Percentiles rank a stretch among this genome's conserved stretches.
These are phyloP conservation scores for Deakozyma indianensis DNA, from an alignment of 805 yeast species.

Conservation along the genomic window DNA sequence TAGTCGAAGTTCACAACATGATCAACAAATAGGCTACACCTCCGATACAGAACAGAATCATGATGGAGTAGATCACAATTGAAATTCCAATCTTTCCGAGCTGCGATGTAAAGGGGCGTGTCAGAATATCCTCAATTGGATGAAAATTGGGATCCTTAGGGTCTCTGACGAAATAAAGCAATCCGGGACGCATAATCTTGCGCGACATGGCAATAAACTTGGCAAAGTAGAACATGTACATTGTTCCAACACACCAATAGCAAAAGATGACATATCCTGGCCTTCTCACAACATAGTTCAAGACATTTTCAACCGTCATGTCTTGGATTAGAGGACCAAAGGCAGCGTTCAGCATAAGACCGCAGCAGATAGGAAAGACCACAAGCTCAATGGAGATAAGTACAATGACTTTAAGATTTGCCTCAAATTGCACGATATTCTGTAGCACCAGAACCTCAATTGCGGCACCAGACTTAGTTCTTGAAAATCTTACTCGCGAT, in stretches of 20 bases:
- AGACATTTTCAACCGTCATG: slow-evolving; percentile 4
- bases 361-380: slow-evolving; percentile 81
- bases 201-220: slow-evolving; percentile 76
- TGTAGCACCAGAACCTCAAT: slow-evolving; percentile 2
- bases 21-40: neutral
- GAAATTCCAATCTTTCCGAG: slow-evolving; percentile 58
- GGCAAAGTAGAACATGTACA: slow-evolving; percentile 80
- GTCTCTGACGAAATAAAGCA: slow-evolving; percentile 77
- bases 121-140: slow-evolving; percentile 73
- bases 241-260: slow-evolving; percentile 65
- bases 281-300: slow-evolving; percentile 4
- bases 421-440: slow-evolving; percentile 13
- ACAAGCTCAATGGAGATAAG: slow-evolving; percentile 68
- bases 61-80: slow-evolving; percentile 43
- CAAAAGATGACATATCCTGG: slow-evolving; percentile 10
- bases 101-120: slow-evolving; percentile 61
- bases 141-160: slow-evolving; percentile 90
- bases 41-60: slow-evolving; percentile 17
- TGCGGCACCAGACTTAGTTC: neutral
- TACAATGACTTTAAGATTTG: slow-evolving; percentile 59
- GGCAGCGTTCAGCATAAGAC: slow-evolving; percentile 58
- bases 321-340: slow-evolving; percentile 38
- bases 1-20: too few species aligned
- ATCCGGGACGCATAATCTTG: slow-evolving; percentile 71
- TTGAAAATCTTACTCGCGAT: slow-evolving; percentile 2